These are phyloP conservation scores for Yamadazyma epiphylla DNA, from an alignment of 1,139 yeast genomes.

Conservation along the genomic window DNA sequence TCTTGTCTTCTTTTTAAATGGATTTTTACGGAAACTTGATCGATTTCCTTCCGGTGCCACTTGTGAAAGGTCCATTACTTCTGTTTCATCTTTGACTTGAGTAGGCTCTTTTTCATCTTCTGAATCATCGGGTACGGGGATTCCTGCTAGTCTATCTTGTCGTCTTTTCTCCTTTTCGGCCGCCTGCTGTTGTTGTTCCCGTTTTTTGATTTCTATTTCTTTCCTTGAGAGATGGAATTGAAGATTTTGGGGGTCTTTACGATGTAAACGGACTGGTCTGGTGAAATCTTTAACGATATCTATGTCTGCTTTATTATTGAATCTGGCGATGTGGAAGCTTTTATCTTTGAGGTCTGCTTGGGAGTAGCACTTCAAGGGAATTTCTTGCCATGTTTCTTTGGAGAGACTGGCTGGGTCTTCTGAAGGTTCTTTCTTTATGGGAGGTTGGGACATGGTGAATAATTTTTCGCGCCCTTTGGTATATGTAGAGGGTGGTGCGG, in stretches of 20 bases:
- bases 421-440: too few relatives aligned
- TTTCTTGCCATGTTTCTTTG: constrained; percentile 51
- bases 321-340: constrained; percentile 77
- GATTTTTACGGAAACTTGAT: constrained; percentile 58
- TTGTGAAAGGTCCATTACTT: constrained; percentile 52
- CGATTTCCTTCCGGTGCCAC: constrained; percentile 97
- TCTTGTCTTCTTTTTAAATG: constrained; percentile 76
- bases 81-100: constrained; percentile 11
- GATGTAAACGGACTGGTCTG: constrained; percentile 79
- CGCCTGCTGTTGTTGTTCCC: constrained; percentile 37
- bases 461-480: too few relatives aligned
- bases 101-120: constrained; percentile 16
- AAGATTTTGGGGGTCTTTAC: constrained; percentile 88
- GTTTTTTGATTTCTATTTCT: constrained; percentile 56
- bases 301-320: constrained; percentile 68
- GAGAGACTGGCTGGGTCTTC: constrained; percentile 1
- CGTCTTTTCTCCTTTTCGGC: constrained; percentile 19
- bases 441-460: too few relatives aligned
- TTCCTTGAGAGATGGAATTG: constrained; percentile 75
- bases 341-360: constrained; percentile 69
- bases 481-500: too few relatives aligned
- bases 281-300: constrained; percentile 71
- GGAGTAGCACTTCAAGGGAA: constrained; percentile 70
- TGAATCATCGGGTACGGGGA: constrained; percentile 16
- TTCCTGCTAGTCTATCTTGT: constrained; percentile 16